Evolutionary conservation across 1,139 yeast species (phyloP).

Genomic region (Candida neerlandica): DNA sequence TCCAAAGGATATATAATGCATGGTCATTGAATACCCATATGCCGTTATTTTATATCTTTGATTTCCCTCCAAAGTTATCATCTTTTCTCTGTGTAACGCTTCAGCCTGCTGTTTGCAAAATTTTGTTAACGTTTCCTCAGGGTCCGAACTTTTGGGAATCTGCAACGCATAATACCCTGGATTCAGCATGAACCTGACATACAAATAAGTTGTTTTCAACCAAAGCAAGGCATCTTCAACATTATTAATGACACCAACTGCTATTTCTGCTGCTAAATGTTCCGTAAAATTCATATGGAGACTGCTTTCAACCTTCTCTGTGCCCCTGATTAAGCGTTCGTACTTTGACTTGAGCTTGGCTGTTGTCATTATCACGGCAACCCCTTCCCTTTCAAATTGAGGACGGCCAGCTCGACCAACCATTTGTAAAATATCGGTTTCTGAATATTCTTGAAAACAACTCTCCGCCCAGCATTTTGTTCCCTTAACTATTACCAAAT

Average conservation of each 20-base stretch:
- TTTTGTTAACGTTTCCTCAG: conserved; percentile 26
- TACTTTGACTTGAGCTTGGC: conserved; percentile 34
- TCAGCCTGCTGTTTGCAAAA: conserved; percentile 33
- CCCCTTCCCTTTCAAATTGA: conserved; percentile 54
- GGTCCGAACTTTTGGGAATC: conserved; percentile 15
- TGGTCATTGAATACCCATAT: conserved; percentile 49
- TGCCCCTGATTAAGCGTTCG: conserved; percentile 44
- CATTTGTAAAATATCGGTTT: conserved; percentile 61
- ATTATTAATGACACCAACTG: conserved; percentile 41
- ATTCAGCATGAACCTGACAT: conserved; percentile 42
- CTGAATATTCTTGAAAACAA: conserved; percentile 53
- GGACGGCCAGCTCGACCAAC: conserved; percentile 65
- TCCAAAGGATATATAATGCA: conserved; percentile 44
- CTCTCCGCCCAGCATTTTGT: conserved; percentile 54
- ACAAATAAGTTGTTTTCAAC: conserved; percentile 55
- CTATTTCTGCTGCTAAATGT: conserved; percentile 52
- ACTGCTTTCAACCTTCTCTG: conserved; percentile 51
- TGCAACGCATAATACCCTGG: conserved; percentile 36
- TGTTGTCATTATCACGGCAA: conserved; percentile 55
- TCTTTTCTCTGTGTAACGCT: conserved; percentile 26
- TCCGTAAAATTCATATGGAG: conserved; percentile 48
- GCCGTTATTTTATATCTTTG: conserved; percentile 28
- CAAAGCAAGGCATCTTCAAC: conserved; percentile 46
- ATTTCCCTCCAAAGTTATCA: conserved; percentile 22
- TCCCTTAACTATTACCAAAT: conserved; percentile 59